phyloP scores from a whole-genome alignment of 2,329 filamentous ascomycete genomes.

The Leptographium wingfieldii region DNA sequence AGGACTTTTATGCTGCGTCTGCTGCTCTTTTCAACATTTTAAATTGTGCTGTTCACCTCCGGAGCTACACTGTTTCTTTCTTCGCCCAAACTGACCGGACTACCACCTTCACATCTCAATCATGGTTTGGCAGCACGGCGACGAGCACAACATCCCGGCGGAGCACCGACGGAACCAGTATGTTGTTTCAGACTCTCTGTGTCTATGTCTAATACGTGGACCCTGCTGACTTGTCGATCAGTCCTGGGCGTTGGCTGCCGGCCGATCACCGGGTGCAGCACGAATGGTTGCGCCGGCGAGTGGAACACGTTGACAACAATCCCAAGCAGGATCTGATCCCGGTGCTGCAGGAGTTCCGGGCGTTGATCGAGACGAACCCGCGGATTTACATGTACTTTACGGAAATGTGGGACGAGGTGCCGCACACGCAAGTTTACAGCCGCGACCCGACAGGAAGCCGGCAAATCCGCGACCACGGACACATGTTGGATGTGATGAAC shows the following conservation, averaged over 20 bases:
- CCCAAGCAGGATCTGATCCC: constrained; percentile 39
- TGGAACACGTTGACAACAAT: constrained; percentile 40
- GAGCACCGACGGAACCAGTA: constrained; percentile 34
- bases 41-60: not conserved
- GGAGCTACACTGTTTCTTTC: not conserved
- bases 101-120: not conserved
- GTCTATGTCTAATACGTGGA: not conserved
- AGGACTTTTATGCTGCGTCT: not conserved
- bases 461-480: constrained; percentile 52
- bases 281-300: constrained; percentile 47
- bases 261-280: constrained; percentile 48
- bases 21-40: not conserved
- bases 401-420: constrained; percentile 58
- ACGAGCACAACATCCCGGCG: constrained; percentile 38
- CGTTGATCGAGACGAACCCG: constrained; percentile 50
- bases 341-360: constrained; percentile 50
- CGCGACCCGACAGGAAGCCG: constrained; percentile 47
- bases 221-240: constrained; percentile 13
- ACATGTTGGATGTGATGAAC: constrained; percentile 56
- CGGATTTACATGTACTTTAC: constrained; percentile 54
- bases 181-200: constrained; percentile 7
- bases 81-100: too few species aligned
- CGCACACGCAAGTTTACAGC: constrained; percentile 44
- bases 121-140: constrained; percentile 9
- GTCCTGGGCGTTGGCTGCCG: constrained; percentile 49